These are phyloP conservation scores for Juncus effusus DNA, from an alignment of 176 grass and related monocot genomes.

Conservation along the genomic window DNA sequence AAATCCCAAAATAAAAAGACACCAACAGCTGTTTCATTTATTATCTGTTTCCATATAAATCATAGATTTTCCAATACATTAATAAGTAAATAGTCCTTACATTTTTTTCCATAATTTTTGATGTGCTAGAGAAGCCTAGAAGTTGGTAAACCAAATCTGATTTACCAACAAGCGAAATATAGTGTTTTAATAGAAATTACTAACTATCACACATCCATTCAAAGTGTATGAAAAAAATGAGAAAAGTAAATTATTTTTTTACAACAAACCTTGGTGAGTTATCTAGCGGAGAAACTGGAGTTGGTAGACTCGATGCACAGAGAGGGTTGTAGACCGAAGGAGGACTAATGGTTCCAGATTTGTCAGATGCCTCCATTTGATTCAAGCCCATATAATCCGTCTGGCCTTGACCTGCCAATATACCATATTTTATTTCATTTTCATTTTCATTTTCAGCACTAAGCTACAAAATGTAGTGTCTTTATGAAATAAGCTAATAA, in stretches of 20 bases:
- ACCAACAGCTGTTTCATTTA: too few species aligned
- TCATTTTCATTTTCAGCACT: conserved; percentile 21
- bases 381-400: conserved; percentile 37
- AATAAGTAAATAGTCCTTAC: too few species aligned
- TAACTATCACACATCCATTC: too few species aligned
- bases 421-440: neutral
- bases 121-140: too few species aligned
- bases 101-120: too few species aligned
- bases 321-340: conserved; percentile 19
- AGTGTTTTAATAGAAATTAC: too few species aligned
- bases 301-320: conserved; percentile 19
- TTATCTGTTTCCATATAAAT: neutral
- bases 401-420: conserved; percentile 32
- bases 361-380: conserved; percentile 40
- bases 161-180: too few species aligned
- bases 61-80: neutral
- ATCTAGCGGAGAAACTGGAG: conserved; percentile 22
- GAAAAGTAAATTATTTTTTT: too few species aligned
- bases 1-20: too few species aligned
- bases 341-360: conserved; percentile 19
- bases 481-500: conserved; percentile 35
- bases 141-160: too few species aligned
- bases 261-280: conserved; percentile 31
- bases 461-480: conserved; percentile 25
- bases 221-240: too few species aligned